Base-by-base conservation (phyloP, 2,329 filamentous ascomycete genomes). In the Davidsoniella eucalypti region DNA sequence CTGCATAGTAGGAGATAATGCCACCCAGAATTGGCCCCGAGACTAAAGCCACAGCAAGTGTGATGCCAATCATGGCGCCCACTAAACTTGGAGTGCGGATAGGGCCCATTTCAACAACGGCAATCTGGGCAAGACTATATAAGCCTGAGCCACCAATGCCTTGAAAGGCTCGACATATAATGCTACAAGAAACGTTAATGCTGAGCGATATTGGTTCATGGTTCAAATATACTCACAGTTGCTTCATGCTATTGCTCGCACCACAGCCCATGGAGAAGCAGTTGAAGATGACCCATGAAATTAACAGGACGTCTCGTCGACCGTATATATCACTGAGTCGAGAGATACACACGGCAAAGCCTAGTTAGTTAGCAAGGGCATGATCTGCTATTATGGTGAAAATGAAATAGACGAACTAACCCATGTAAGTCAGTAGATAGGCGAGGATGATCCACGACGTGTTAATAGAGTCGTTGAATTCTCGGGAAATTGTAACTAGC, bases 101-200 rank as follows among this genome's bases (percentile, higher is more conserved):
- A 10, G 73, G 75, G 0, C 73, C 72, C 47, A 78, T 65, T 54
- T 78, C 75, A 25, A 76, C 66, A 1, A 79, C 65, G 10, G 70
- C 68, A 48, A 77, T 72, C 51, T 79, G 73, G 1, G 73, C 71
- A 40, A 80, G 61, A 54, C 73, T 77, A 59, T 79, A 81, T 21
- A 80, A 62, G 0, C 76, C 76, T 7, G 77, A 76, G 2, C 73
- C 77, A 0, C 77, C 76, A 41, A 79, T 68, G 4, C 76, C 76
- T 52, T 79, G 76, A 12, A 79, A 69, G 1, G 73, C 72, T 17
- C 76, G 71, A 52, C 68, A 79, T 12, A 75, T 57, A 44, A 80
- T 78, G 1, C 75, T 78, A 49, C 21, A 41, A 17, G 26, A 51
- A 4, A 33, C 3, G 29, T 33, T 33, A 33, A 10, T 33, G 29